Evolutionary conservation across 768 basidiomycete genomes (phyloP).

Genomic region (Pisolithus orientalis): DNA sequence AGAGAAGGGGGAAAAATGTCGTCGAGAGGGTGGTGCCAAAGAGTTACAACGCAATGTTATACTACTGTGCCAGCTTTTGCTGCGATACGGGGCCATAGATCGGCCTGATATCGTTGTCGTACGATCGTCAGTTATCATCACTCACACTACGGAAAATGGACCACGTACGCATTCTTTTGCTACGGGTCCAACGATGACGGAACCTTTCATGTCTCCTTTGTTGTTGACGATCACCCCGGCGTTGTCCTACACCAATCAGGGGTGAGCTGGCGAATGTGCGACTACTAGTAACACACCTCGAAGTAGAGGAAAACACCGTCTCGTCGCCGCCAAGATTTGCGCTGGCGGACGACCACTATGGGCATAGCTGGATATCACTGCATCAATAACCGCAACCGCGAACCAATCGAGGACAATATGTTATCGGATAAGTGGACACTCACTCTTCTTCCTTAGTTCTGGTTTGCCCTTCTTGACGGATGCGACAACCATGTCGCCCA

Average conservation of each 20-base stretch:
- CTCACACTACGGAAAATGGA: not conserved
- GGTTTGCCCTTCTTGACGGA: conserved; percentile 99
- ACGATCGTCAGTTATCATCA: not conserved
- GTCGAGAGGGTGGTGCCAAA: not conserved
- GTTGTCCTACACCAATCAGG: conserved; percentile 55
- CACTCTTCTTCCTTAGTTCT: conserved; percentile 98
- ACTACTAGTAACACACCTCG: conserved; percentile 46
- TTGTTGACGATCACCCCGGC: conserved; percentile 97
- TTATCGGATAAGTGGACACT: conserved; percentile 26
- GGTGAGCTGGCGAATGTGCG: not conserved
- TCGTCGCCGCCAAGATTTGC: conserved; percentile 96
- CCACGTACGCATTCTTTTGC: conserved; percentile 96
- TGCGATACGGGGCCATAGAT: conserved; percentile 99
- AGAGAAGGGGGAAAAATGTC: not conserved
- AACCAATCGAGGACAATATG: not conserved
- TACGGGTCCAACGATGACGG: conserved; percentile 92
- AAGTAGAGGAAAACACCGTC: conserved; percentile 99
- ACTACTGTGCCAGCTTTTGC: conserved; percentile 99
- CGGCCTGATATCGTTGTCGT: conserved; percentile 50
- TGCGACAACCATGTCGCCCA: conserved; percentile 92
- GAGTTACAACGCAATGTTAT: conserved; percentile 34
- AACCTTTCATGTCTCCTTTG: conserved; percentile 99
- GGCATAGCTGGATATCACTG: conserved; percentile 71
- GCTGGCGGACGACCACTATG: conserved; percentile 92
- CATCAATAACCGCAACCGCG: conserved; percentile 3